These are phyloP conservation scores for Pezicula radicicola DNA, from an alignment of 2,329 filamentous ascomycete genomes.

Conservation along the genomic window DNA sequence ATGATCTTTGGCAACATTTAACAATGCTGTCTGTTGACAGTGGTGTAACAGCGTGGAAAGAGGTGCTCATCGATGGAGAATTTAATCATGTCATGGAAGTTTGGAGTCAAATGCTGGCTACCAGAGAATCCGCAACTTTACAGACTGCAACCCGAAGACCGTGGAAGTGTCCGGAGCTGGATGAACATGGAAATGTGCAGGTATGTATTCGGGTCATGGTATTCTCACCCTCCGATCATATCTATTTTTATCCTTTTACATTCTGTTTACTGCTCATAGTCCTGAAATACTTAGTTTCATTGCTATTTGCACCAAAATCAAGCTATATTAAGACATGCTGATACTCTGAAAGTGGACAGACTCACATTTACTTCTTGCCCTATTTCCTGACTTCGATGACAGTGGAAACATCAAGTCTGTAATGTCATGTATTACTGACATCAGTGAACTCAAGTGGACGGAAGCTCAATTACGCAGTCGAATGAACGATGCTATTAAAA, in stretches of 20 bases:
- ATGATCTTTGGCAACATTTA: conserved; percentile 13
- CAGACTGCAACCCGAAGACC: conserved; percentile 10
- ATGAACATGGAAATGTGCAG: conserved; percentile 8
- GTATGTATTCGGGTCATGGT: no score
- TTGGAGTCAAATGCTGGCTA: conserved; percentile 7
- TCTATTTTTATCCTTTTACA: no score
- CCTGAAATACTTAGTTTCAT: no score
- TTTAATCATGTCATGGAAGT: conserved; percentile 2
- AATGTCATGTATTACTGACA: conserved; percentile 13
- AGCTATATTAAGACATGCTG: no score
- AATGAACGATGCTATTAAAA: conserved; percentile 51
- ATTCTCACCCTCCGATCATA: no score
- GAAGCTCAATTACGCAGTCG: conserved; percentile 26
- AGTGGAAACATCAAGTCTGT: conserved; percentile 15
- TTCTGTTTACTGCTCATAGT: no score
- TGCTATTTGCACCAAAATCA: no score
- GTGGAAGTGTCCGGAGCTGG: conserved; percentile 11
- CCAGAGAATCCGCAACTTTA: conserved; percentile 6
- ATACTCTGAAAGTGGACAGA: conserved; percentile 2
- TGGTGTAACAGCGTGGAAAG: conserved; percentile 5
- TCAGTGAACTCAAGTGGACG: conserved; percentile 12
- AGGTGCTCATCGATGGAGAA: conserved; percentile 11
- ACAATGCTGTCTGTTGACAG: conserved; percentile 9
- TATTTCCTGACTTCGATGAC: conserved; percentile 16
- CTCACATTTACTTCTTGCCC: conserved; percentile 13